These are phyloP conservation scores for Pseudogymnoascus sp. DNA, from an alignment of 2,329 filamentous ascomycete species.

Conservation along the genomic window DNA sequence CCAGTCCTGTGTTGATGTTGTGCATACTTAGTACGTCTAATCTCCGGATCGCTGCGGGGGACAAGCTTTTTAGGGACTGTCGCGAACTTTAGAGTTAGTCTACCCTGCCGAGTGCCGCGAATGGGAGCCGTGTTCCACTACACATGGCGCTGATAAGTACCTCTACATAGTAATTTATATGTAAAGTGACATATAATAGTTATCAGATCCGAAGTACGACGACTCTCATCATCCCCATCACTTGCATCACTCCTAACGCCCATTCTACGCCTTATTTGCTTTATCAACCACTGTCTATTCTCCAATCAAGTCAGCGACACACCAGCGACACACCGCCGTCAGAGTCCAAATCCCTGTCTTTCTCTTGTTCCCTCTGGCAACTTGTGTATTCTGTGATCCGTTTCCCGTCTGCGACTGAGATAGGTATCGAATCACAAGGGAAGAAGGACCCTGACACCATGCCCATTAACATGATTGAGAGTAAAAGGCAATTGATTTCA, in stretches of 20 bases:
- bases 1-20: not conserved
- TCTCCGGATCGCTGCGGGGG: not conserved
- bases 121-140: not conserved
- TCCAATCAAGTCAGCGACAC: not conserved
- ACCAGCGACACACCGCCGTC: not conserved
- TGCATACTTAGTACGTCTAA: not conserved
- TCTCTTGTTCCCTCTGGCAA: not conserved
- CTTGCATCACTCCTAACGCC: not conserved
- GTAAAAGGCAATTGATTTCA: not conserved
- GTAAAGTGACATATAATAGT: not conserved
- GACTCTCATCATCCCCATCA: not conserved
- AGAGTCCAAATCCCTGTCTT: not conserved
- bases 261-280: not conserved
- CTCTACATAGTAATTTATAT: not conserved
- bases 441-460: not conserved
- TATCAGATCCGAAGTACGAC: not conserved
- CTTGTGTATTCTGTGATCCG: not conserved
- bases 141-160: not conserved
- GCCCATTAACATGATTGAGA: not conserved
- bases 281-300: not conserved
- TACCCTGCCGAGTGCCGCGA: not conserved
- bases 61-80: not conserved
- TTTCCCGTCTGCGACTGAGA: not conserved
- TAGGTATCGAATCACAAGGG: not conserved
- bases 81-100: not conserved